Base-by-base conservation (phyloP, 2,329 filamentous ascomycete genomes). In the Calcarisporium arbuscula region DNA sequence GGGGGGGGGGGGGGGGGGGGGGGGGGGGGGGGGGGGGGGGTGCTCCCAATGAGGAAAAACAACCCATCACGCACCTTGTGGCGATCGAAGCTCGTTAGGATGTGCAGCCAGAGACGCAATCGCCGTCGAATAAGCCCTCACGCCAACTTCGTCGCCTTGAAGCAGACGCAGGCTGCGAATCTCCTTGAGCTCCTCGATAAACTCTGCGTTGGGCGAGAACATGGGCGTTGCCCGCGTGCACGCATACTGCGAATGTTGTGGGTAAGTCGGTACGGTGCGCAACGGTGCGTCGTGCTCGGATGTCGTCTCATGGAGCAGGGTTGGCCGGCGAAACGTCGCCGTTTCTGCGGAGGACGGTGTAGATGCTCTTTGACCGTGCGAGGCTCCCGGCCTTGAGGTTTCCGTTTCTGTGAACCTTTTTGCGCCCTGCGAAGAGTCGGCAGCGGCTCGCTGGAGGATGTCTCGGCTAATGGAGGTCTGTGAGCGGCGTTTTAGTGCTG, bases 51-150 rank as follows among this genome's bases (percentile, higher is more conserved):
- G 15, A 2, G 56, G 50, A 14, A 14, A 12, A 18, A 26, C 18
- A 8, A 5, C 8, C n/a, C n/a, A n/a, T n/a, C n/a, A 19, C 57
- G 54, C 50, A 70, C 70, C 68, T 46, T 56, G 48, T 14, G 60
- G 42, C 10, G 54, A 59, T 16, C 60, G 55, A 11, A 77, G 42
- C 5, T 32, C 37, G 45, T 68, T 61, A 1, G 89, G 87, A 49
- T 95, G 95, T 1, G 90, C 85, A 4, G 85, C 77, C 14, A 98
- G 58, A 0, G 85, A 65, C 6, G 92, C 87, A 44, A 96, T 94
- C 10, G 83, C 80, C 3, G 83, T 88, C 19, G 84, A 89, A 54
- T 96, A 96, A 0, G 90, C 88, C 31, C 87, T 76, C 0, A 89
- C 78, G 3, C 86, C 87, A 39, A 94, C 78, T 30, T 83, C 71